Evolutionary conservation across 2,329 filamentous ascomycete species (phyloP), one percentile per base, ranked within the genome.

Genomic region (Arthrobotrys conoides): DNA sequence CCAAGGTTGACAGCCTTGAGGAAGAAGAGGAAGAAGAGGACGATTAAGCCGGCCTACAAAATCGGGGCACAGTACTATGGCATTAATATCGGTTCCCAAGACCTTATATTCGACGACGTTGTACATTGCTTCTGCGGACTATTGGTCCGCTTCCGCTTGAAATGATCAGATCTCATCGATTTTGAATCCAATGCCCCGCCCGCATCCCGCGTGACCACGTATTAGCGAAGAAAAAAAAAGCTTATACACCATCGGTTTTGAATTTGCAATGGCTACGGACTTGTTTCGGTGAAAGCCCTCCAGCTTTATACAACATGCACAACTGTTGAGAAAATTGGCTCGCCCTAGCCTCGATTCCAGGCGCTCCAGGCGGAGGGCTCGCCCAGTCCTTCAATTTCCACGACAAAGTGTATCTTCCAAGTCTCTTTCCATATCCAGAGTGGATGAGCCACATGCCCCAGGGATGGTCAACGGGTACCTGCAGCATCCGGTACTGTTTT

Each of bases 11-110:
- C 33, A 78, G 68, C 33, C 75, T 78, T 33, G 75, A 78, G 38
- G 75, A 78, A 65, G 75, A 78, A 27, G 75, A 78, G 22, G 75
- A 78, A 20, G 75, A 78, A 10, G 75, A 78, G 36, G 75, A 78
- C 55, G 75, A 78, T 57, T 78, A 36, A 76, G 44, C 12, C 5
- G 33, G 16, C 5, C 22, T 5, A 38, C 14, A 12, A n/a, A 41
- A 38, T 16, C 33, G 53, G 18, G 44, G 30, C 18, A 16, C 18
- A 27, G 33, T 2, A 49, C 5, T n/a, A 3, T 22, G 44, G 27
- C 33, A 67, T 27, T 20, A n/a, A 4, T 27, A 27, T 36, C 27
- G 48, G 18, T 41, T 67, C 49, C 30, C 9, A 9, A 5, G 3
- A 14, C 20, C 14, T 67, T 67, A 51, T 57, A 57, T 38, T 57